Evolutionary conservation across 2,329 filamentous ascomycete species (phyloP).

Genomic region (Moelleriella libera): DNA sequence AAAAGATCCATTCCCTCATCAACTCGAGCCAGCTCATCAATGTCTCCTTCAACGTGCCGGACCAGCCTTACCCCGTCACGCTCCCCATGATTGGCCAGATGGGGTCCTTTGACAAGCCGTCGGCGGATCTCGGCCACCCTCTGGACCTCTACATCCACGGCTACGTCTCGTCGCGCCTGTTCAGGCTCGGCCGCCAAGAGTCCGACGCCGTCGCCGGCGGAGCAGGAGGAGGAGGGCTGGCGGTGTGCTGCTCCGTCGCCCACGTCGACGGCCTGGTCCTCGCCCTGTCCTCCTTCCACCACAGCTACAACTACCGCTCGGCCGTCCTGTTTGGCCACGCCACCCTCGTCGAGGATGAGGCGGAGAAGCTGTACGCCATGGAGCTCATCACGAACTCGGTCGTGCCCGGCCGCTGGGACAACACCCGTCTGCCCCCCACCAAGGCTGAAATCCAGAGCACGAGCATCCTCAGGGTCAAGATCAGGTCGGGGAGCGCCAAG

Average conservation of each 20-base stretch:
- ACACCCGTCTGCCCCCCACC: slow-evolving; percentile 57
- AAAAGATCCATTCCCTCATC: slow-evolving; percentile 61
- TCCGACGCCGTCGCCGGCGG: neutral
- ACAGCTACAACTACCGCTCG: slow-evolving; percentile 80
- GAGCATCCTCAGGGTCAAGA: slow-evolving; percentile 52
- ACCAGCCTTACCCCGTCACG: slow-evolving; percentile 58
- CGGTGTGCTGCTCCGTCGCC: slow-evolving; percentile 58
- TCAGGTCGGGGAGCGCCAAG: slow-evolving; percentile 65
- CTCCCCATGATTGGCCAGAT: slow-evolving; percentile 81
- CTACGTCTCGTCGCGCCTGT: slow-evolving; percentile 66
- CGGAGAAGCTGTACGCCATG: slow-evolving; percentile 69
- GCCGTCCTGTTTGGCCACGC: slow-evolving; percentile 67
- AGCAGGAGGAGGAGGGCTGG: slow-evolving; percentile 34
- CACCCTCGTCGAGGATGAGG: slow-evolving; percentile 46
- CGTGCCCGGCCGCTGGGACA: slow-evolving; percentile 52
- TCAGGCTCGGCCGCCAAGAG: slow-evolving; percentile 39
- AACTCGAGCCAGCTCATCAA: slow-evolving; percentile 63
- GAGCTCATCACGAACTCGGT: slow-evolving; percentile 63
- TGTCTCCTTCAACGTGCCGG: slow-evolving; percentile 57
- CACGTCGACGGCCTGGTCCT: slow-evolving; percentile 71
- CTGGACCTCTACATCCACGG: slow-evolving; percentile 73
- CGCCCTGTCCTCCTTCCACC: slow-evolving; percentile 62
- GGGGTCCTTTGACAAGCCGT: slow-evolving; percentile 53
- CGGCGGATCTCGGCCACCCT: slow-evolving; percentile 44
- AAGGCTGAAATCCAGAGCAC: slow-evolving; percentile 63